Base-by-base conservation (phyloP, 192 early-diverging fungal genomes). In the Chytriomyces sp. region DNA sequence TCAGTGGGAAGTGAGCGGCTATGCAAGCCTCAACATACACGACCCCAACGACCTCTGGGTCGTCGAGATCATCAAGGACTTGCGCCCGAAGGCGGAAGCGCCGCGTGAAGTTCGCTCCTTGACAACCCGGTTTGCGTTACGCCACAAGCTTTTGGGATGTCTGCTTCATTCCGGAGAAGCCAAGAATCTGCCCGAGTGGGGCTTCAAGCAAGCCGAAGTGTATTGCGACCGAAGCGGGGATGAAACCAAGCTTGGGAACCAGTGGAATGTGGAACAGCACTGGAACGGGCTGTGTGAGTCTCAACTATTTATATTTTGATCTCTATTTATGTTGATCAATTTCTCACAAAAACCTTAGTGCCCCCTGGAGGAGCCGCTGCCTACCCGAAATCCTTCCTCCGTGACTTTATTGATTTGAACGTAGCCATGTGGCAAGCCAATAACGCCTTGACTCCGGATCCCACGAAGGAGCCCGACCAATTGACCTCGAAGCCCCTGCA, bases 221-320 rank as follows among this genome's bases (percentile, higher is more conserved):
- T 84, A 85, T 8, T 99, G 96, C 81, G 92, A 98, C 64, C 86
- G 89, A 65, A 81, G 83, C 19, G 87, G 86, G 44, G 81, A 87
- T 28, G n/a, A 56, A 26, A 55, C 39, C 4, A 74, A 74, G 59
- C 36, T 17, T 30, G 84, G 89, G 56, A 89, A 90, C 37, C 82
- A 92, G 74, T 99, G 98, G 98, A 98, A 96, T 81, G 75, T 99
- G 54, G 98, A 99, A 81, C 82, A 85, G 64, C 92, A 99, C 70
- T 79, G 78, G 77, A 93, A 99, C 76, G 80, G 86, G 0, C 83
- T 82, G 60, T 81, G 91, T 93, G 81, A 40, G 77, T n/a, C 25
- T n/a, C 44, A n/a, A n/a, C n/a, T n/a, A n/a, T n/a, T n/a, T n/a
- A n/a, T n/a, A n/a, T n/a, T n/a, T n/a, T n/a, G n/a, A n/a, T n/a